Evolutionary conservation across 495 filamentous ascomycete species (phyloP).

Genomic region (Xylaria telfairii): DNA sequence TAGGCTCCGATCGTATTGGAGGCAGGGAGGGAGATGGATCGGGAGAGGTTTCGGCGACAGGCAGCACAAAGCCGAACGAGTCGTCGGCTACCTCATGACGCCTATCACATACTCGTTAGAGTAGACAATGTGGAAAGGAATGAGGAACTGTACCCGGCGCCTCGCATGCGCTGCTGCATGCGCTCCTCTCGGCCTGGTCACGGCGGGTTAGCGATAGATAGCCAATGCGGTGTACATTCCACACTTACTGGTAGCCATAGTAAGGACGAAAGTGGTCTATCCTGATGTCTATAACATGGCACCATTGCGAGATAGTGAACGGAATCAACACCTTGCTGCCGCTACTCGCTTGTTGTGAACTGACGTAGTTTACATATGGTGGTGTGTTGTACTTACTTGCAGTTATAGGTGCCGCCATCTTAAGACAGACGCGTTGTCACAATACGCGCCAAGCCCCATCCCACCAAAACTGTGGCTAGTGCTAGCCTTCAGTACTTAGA

Average conservation of each 20-base stretch:
- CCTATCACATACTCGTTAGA: constrained; percentile 34
- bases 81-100: constrained; percentile 54
- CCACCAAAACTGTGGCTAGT: constrained; percentile 13
- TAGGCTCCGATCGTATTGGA: constrained; percentile 43
- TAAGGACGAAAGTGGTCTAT: neutral
- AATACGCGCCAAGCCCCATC: constrained; percentile 19
- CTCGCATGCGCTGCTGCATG: constrained; percentile 58
- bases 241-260: constrained; percentile 40
- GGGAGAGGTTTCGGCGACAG: constrained; percentile 37
- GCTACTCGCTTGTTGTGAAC: neutral
- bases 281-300: neutral
- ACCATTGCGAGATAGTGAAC: constrained; percentile 6
- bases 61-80: constrained; percentile 52
- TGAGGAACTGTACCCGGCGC: constrained; percentile 46
- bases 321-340: neutral
- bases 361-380: constrained; percentile 26
- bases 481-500: too few relatives aligned
- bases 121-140: neutral
- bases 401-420: too few relatives aligned
- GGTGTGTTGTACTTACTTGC: too few relatives aligned
- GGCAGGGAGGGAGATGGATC: constrained; percentile 32
- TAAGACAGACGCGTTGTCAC: constrained; percentile 25
- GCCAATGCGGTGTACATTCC: neutral
- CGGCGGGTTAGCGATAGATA: constrained; percentile 30
- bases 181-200: constrained; percentile 52